Conservation (phyloP, 2,329 filamentous ascomycete species). For the Trichoderma lentiforme region DNA sequence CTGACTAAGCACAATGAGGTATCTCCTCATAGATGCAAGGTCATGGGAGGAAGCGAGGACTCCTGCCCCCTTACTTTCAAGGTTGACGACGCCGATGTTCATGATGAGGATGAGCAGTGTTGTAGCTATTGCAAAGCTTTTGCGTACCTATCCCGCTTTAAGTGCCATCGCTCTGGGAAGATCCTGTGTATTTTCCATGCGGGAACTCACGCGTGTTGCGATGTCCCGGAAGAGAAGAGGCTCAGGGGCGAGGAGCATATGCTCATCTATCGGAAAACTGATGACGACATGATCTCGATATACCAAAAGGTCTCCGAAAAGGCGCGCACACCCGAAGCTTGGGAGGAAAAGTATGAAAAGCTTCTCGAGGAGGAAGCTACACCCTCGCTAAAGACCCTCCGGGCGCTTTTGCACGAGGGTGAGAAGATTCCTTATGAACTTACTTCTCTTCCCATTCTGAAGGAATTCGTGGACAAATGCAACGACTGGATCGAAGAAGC, state of each 20-base stretch:
- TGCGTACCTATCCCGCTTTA: slow-evolving; percentile 85
- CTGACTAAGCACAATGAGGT: slow-evolving; percentile 59
- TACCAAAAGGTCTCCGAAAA: slow-evolving; percentile 81
- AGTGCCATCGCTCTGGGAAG: slow-evolving; percentile 77
- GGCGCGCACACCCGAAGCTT: slow-evolving; percentile 77
- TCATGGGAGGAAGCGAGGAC: slow-evolving; percentile 43
- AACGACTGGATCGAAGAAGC: slow-evolving; percentile 98
- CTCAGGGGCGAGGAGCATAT: slow-evolving; percentile 67
- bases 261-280: slow-evolving; percentile 72
- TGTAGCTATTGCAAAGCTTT: slow-evolving; percentile 91
- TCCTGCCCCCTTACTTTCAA: slow-evolving; percentile 60
- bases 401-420: slow-evolving; percentile 82
- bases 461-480: slow-evolving; percentile 89
- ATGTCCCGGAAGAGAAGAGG: slow-evolving; percentile 62
- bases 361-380: slow-evolving; percentile 78
- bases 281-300: slow-evolving; percentile 63
- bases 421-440: slow-evolving; percentile 93
- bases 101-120: slow-evolving; percentile 92
- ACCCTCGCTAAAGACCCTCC: slow-evolving; percentile 81
- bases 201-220: slow-evolving; percentile 77
- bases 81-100: slow-evolving; percentile 69
- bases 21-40: slow-evolving; percentile 50
- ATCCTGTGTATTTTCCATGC: slow-evolving; percentile 80
- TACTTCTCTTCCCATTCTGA: slow-evolving; percentile 74
- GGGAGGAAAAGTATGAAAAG: slow-evolving; percentile 86